These are phyloP conservation scores for Alloascoidea africana DNA, from an alignment of 805 yeast genomes.

Conservation along the genomic window DNA sequence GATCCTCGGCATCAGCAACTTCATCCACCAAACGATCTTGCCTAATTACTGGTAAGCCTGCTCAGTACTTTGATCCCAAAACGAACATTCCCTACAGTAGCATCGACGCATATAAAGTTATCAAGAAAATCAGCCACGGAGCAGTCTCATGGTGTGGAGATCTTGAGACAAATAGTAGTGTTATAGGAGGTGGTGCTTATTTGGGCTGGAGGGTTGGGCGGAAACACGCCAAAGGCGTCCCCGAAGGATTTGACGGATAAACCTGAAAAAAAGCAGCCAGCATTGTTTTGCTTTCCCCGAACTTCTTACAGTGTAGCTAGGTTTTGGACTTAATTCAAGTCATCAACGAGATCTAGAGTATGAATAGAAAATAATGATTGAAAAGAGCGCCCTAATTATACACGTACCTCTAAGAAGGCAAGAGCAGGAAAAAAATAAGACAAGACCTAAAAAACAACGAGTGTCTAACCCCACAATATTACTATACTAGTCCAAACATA, in stretches of 20 bases:
- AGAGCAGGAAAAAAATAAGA: too few species aligned
- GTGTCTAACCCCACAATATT: too few species aligned
- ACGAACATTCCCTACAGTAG: constrained; percentile 78
- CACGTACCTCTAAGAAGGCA: too few species aligned
- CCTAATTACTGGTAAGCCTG: constrained; percentile 63
- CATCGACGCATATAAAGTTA: constrained; percentile 62
- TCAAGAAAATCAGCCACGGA: constrained; percentile 33
- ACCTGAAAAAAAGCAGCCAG: too few species aligned
- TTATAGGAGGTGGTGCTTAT: constrained; percentile 23
- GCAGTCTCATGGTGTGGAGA: constrained; percentile 34
- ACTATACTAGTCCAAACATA: too few species aligned
- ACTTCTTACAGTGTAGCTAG: too few species aligned
- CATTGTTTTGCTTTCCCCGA: too few species aligned
- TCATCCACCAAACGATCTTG: constrained; percentile 60
- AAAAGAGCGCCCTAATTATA: background rate
- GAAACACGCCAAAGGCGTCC: constrained; percentile 73
- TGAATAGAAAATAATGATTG: background rate
- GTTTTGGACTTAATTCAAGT: too few species aligned
- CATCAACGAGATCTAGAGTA: too few species aligned
- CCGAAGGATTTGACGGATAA: constrained; percentile 53
- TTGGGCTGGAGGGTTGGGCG: constrained; percentile 21
- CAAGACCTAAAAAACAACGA: too few species aligned
- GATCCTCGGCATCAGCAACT: constrained; percentile 12
- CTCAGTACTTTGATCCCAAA: constrained; percentile 76
- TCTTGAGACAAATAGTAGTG: constrained; percentile 11